phyloP scores from a whole-genome alignment of 345 rosid genomes.

The Populus pruinosa region DNA sequence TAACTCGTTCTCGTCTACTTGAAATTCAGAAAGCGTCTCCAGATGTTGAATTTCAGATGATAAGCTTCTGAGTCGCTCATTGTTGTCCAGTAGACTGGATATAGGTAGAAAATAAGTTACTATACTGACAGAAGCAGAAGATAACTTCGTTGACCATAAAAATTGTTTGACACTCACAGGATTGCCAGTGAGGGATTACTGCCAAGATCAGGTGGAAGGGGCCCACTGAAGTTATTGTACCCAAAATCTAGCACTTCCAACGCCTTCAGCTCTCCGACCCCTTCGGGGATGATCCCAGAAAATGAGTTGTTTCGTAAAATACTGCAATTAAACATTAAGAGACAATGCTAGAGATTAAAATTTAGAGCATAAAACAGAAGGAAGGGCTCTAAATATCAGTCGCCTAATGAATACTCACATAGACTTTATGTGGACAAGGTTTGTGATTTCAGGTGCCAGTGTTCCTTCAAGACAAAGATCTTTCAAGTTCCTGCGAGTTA shows the following conservation, averaged over 20 bases:
- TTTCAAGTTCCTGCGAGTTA: conserved; percentile 51
- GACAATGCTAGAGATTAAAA: conserved; percentile 10
- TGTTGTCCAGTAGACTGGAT: conserved; percentile 53
- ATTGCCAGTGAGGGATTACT: conserved; percentile 37
- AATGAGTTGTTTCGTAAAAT: conserved; percentile 85
- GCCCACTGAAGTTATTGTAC: conserved; percentile 66
- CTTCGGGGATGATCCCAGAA: conserved; percentile 61
- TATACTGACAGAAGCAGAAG: not conserved
- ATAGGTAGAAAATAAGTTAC: not conserved
- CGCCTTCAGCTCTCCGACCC: conserved; percentile 57
- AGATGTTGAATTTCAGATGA: conserved; percentile 42
- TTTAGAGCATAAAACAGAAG: not conserved
- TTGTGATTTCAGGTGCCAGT: conserved; percentile 67
- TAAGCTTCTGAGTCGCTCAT: conserved; percentile 33
- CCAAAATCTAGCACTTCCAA: conserved; percentile 79
- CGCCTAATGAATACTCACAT: conserved; percentile 47
- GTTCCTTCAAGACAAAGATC: conserved; percentile 77
- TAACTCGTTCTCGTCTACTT: conserved; percentile 37
- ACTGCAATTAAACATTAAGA: conserved; percentile 31
- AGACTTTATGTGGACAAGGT: conserved; percentile 53
- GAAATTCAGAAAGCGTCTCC: conserved; percentile 39
- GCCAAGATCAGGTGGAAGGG: conserved; percentile 43
- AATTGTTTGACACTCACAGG: conserved; percentile 40
- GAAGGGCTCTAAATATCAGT: not conserved
- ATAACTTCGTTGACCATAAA: not conserved